phyloP scores from a whole-genome alignment of 2,329 filamentous ascomycete genomes.

The Knoxdaviesia capensis region DNA sequence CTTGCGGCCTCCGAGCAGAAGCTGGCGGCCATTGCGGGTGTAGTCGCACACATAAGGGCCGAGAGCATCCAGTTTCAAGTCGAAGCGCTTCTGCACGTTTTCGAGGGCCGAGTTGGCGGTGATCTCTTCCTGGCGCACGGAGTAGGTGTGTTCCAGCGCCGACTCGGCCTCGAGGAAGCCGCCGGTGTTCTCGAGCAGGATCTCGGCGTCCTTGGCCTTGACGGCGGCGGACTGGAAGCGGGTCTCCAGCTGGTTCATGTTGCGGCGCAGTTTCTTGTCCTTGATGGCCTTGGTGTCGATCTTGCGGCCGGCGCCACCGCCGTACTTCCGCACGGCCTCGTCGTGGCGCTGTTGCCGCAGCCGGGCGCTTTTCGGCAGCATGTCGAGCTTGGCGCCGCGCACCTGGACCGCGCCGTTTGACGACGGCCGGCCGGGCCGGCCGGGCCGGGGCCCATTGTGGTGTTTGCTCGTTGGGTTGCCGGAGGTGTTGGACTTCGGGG shows the following conservation, averaged over 20 bases:
- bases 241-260: conserved; percentile 55
- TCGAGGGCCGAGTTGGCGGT: conserved; percentile 52
- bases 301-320: conserved; percentile 44
- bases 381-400: conserved; percentile 26
- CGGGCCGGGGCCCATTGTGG: too few species aligned
- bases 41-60: conserved; percentile 85
- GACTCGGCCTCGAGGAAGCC: conserved; percentile 79
- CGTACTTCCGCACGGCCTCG: conserved; percentile 59
- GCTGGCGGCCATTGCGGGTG: conserved; percentile 67
- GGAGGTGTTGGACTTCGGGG: conserved; percentile 1
- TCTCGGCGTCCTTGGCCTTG: conserved; percentile 86
- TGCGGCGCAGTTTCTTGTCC: conserved; percentile 78
- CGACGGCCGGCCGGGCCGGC: too few species aligned
- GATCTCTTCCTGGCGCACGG: conserved; percentile 78
- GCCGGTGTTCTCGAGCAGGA: conserved; percentile 66
- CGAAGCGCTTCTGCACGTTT: conserved; percentile 83
- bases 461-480: too few species aligned
- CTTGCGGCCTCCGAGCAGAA: conserved; percentile 74
- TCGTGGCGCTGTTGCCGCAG: conserved; percentile 30
- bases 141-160: conserved; percentile 81
- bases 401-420: conserved; percentile 33
- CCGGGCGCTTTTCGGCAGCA: conserved; percentile 29
- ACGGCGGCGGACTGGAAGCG: conserved; percentile 68
- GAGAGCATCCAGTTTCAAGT: conserved; percentile 61
- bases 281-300: conserved; percentile 55